Evolutionary conservation across 176 grass and related monocot species (phyloP).

Genomic region (Zea luxurians): DNA sequence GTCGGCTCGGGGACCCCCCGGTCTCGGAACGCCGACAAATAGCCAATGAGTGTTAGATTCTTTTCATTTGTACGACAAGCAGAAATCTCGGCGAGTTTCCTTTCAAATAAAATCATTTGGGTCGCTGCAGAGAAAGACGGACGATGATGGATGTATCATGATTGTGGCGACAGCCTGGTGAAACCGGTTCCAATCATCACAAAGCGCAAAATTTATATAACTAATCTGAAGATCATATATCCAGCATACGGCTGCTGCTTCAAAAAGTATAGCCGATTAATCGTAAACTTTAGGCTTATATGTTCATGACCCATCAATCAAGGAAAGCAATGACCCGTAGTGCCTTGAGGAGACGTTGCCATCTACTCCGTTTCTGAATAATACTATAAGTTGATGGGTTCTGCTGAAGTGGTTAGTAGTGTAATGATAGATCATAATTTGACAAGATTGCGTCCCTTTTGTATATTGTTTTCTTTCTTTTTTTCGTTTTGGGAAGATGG

Average conservation of each 20-base stretch:
- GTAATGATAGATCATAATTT: constrained; percentile 30
- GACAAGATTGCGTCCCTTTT: constrained; percentile 1
- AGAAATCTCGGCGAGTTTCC: constrained; percentile 4
- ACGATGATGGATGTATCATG: neutral
- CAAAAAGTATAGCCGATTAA: neutral
- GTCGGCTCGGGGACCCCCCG: no score
- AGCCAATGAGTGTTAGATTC: constrained; percentile 1
- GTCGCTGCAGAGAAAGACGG: neutral
- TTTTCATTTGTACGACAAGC: neutral
- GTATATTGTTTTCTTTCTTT: neutral
- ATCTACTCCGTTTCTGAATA: constrained; percentile 14
- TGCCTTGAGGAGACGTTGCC: constrained; percentile 1
- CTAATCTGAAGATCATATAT: neutral
- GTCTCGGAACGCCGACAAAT: no score
- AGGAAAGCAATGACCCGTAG: neutral
- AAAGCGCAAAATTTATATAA: neutral
- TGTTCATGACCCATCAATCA: constrained; percentile 21
- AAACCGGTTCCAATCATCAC: constrained; percentile 44
- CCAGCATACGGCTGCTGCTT: constrained; percentile 7
- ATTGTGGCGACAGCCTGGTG: constrained; percentile 37
- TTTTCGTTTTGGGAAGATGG: neutral
- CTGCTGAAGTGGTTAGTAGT: constrained; percentile 4
- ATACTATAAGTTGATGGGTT: neutral
- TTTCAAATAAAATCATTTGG: constrained; percentile 18
- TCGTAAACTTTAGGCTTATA: constrained; percentile 13